Conservation (phyloP, 2,329 filamentous ascomycete genomes). For the Mycosphaerella arachidis region DNA sequence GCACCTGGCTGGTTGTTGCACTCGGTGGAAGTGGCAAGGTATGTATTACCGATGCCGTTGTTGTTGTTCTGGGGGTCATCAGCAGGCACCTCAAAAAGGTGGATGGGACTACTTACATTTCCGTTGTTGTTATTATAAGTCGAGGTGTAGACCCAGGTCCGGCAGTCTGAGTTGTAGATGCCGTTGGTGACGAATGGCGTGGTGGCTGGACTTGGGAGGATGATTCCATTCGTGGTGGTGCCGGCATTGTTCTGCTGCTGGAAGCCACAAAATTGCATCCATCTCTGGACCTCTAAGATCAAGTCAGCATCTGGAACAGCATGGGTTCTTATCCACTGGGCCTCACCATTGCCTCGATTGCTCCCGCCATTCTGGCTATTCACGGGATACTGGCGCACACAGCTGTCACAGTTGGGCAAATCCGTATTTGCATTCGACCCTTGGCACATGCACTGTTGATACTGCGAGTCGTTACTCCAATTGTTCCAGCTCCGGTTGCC, state of each 20-base stretch:
- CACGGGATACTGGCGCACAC: not conserved
- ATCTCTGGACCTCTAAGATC: not conserved
- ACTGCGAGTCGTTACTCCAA: not conserved
- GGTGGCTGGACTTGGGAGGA: not conserved
- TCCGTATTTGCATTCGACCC: not conserved
- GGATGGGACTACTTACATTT: not conserved
- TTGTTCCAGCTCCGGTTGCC: not conserved
- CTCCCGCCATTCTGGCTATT: not conserved
- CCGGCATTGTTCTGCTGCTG: not conserved
- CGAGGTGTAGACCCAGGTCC: not conserved
- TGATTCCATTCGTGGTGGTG: not conserved
- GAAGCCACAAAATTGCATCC: not conserved
- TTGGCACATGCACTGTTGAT: not conserved
- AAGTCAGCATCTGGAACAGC: not conserved
- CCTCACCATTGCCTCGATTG: not conserved
- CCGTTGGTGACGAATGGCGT: not conserved
- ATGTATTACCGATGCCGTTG: not conserved
- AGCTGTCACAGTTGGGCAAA: not conserved
- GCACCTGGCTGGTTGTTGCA: not conserved
- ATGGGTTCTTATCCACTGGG: not conserved
- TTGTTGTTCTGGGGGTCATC: not conserved
- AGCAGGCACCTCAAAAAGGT: not conserved
- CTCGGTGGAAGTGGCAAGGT: not conserved
- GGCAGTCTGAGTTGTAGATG: not conserved
- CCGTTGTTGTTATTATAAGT: not conserved